phyloP scores from a whole-genome alignment of 75 land plant species.

The Sequoiadendron giganteum region DNA sequence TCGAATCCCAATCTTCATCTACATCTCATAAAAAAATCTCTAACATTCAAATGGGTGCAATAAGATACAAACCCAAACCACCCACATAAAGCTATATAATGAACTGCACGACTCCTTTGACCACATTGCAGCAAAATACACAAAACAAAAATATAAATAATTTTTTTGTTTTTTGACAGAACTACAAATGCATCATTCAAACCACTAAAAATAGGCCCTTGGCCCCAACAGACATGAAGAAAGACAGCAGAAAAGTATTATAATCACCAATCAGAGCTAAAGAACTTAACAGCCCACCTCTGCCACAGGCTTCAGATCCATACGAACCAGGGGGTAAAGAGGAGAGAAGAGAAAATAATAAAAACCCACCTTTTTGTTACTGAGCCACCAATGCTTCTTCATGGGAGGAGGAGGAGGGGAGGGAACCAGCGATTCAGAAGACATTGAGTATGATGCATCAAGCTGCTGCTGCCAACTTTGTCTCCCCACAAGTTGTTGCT shows the following conservation, averaged over 20 bases:
- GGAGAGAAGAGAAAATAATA: neutral
- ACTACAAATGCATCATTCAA: neutral
- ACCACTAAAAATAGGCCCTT: neutral
- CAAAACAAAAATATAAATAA: neutral
- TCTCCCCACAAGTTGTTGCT: neutral
- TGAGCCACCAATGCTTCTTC: conserved; percentile 63
- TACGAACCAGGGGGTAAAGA: neutral
- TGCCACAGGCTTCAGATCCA: neutral
- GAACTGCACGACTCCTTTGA: neutral
- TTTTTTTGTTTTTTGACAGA: neutral
- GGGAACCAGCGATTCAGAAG: neutral
- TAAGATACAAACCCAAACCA: neutral
- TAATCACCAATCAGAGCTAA: neutral
- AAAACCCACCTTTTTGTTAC: conserved; percentile 47
- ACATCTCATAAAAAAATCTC: neutral
- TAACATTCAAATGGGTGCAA: neutral
- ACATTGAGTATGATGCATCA: neutral
- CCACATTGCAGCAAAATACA: neutral
- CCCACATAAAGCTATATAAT: too few species aligned
- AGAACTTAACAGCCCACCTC: neutral
- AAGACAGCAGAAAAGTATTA: neutral
- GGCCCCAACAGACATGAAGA: neutral
- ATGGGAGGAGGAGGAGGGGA: conserved; percentile 7
- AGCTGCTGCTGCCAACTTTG: conserved; percentile 2
- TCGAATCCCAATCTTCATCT: neutral